phyloP scores from a whole-genome alignment of 306 rosid species.

The Cicer cuneatum region DNA sequence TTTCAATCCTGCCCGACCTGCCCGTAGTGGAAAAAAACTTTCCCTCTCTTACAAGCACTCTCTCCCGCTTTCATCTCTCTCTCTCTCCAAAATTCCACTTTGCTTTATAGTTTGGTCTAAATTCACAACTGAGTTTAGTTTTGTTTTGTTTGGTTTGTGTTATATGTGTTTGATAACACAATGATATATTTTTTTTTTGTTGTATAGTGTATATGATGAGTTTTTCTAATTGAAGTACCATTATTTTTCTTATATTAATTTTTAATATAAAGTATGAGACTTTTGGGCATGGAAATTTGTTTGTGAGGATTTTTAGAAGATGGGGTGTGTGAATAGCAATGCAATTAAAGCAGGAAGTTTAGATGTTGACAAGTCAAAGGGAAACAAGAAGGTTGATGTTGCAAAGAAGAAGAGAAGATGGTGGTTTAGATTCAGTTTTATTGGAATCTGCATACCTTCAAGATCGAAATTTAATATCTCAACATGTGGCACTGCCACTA shows the following conservation, averaged over 20 bases:
- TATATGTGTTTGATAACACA: constrained; percentile 28
- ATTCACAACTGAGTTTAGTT: constrained; percentile 35
- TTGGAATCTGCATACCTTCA: constrained; percentile 77
- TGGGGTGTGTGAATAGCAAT: constrained; percentile 70
- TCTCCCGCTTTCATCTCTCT: constrained; percentile 51
- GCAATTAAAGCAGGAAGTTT: constrained; percentile 69
- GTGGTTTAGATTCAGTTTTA: constrained; percentile 66
- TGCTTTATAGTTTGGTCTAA: constrained; percentile 43
- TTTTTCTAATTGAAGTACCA: not conserved
- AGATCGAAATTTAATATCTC: constrained; percentile 83
- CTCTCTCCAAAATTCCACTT: constrained; percentile 33
- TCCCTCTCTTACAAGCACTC: constrained; percentile 50
- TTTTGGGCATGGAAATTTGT: constrained; percentile 45
- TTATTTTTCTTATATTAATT: not conserved
- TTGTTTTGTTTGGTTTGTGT: constrained; percentile 3
- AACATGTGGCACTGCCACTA: constrained; percentile 56
- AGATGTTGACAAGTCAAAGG: constrained; percentile 67
- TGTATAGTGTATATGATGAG: constrained; percentile 9
- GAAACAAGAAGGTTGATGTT: constrained; percentile 52
- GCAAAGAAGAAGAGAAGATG: constrained; percentile 64
- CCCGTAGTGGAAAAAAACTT: constrained; percentile 50
- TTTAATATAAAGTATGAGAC: constrained; percentile 33
- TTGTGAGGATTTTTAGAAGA: constrained; percentile 50
- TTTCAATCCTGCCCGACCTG: constrained; percentile 52
- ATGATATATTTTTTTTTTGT: constrained; percentile 10